phyloP scores from a whole-genome alignment of 75 land plant species.

The Pinus taeda region DNA sequence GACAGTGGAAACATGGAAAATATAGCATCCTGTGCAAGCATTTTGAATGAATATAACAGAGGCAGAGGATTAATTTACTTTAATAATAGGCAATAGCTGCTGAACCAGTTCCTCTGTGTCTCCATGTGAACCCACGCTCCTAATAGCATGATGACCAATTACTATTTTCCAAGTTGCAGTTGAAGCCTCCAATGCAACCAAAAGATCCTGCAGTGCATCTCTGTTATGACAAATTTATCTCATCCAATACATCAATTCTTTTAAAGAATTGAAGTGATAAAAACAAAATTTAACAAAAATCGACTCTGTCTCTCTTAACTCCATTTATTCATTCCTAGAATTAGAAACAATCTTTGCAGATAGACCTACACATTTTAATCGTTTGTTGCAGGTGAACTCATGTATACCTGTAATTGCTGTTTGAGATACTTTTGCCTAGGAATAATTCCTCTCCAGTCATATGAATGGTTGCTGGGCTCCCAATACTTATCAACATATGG shows the following conservation, averaged over 20 bases:
- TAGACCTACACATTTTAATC: too few relatives aligned
- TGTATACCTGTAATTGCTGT: slow-evolving; percentile 48
- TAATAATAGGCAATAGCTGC: slow-evolving; percentile 11
- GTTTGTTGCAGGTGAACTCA: neutral
- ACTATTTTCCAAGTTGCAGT: slow-evolving; percentile 27
- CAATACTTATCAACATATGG: slow-evolving; percentile 21
- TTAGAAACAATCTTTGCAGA: too few relatives aligned
- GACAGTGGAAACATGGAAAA: too few relatives aligned
- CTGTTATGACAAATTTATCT: too few relatives aligned
- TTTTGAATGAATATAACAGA: too few relatives aligned
- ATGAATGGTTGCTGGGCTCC: slow-evolving; percentile 30
- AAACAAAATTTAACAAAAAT: too few relatives aligned
- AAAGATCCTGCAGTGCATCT: slow-evolving; percentile 2
- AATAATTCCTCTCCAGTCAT: slow-evolving; percentile 79
- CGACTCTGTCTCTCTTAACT: too few relatives aligned
- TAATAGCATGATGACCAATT: slow-evolving; percentile 19
- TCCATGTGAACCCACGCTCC: slow-evolving; percentile 23
- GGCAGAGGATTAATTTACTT: neutral
- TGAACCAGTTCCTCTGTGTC: slow-evolving; percentile 11
- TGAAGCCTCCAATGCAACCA: slow-evolving; percentile 14
- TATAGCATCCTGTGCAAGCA: too few relatives aligned
- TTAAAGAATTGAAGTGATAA: too few relatives aligned
- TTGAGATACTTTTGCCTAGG: slow-evolving; percentile 54
- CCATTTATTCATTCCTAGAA: too few relatives aligned
- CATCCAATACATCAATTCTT: too few relatives aligned